phyloP scores from a whole-genome alignment of 164 flowering plant species.

The Stephania japonica region DNA sequence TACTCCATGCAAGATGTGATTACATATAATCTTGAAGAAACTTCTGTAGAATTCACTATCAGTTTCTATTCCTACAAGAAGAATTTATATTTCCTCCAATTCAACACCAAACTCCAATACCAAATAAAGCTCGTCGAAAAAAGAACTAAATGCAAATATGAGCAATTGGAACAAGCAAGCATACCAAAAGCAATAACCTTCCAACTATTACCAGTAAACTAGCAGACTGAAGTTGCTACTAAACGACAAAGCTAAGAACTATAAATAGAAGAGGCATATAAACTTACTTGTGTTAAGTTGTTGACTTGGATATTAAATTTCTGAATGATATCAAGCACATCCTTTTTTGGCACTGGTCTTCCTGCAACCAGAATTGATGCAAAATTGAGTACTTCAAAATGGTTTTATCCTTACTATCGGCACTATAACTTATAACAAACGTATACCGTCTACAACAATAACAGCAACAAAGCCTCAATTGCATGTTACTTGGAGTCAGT shows the following conservation, averaged over 20 bases:
- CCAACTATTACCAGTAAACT: background rate
- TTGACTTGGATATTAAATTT: conserved; percentile 93
- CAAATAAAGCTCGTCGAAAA: background rate
- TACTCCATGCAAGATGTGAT: too few species aligned
- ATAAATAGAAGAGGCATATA: background rate
- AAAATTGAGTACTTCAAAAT: background rate
- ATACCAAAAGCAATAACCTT: background rate
- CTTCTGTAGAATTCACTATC: too few species aligned
- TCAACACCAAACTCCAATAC: background rate
- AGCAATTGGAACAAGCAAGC: background rate
- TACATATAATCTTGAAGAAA: too few species aligned
- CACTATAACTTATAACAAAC: background rate
- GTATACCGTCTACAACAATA: background rate
- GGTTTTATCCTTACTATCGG: background rate
- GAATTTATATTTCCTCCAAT: background rate
- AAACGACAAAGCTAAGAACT: background rate
- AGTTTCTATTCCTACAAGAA: background rate
- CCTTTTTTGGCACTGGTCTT: conserved; percentile 60
- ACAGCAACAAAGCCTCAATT: too few species aligned
- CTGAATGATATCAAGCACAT: conserved; percentile 49
- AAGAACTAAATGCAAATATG: background rate
- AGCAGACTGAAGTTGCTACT: background rate
- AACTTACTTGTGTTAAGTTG: conserved; percentile 89
- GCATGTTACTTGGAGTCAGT: too few species aligned
- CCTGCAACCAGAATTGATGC: conserved; percentile 40